phyloP scores from a whole-genome alignment of 495 filamentous ascomycete species.

The Chaetomium cochliodes region DNA sequence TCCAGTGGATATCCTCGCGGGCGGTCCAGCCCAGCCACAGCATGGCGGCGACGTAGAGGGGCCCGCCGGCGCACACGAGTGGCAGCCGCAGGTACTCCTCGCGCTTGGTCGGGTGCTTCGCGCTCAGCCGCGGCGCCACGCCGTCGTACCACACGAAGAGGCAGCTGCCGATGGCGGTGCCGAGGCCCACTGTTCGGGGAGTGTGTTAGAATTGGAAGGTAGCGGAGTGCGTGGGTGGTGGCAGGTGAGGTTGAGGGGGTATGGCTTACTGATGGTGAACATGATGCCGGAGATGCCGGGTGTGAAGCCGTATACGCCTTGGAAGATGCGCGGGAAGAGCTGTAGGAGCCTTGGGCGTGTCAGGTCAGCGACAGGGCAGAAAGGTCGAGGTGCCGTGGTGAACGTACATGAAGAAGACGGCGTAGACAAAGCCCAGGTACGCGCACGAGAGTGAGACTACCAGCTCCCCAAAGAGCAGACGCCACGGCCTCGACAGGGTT shows the following conservation, averaged over 20 bases:
- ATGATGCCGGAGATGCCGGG: constrained; percentile 36
- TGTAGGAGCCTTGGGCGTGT: constrained; percentile 45
- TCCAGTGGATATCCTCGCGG: constrained; percentile 55
- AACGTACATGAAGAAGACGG: constrained; percentile 64
- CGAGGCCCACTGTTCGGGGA: constrained; percentile 36
- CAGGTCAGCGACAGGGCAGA: neutral
- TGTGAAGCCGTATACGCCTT: constrained; percentile 43
- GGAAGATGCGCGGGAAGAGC: constrained; percentile 58
- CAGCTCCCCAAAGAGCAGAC: constrained; percentile 58
- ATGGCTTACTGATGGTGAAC: constrained; percentile 33
- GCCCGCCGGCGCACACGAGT: constrained; percentile 60
- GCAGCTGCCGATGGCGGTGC: constrained; percentile 52
- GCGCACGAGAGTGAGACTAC: constrained; percentile 62
- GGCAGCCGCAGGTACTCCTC: constrained; percentile 64
- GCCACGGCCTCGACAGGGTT: constrained; percentile 46
- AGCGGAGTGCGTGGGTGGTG: neutral
- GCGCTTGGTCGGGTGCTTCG: constrained; percentile 25
- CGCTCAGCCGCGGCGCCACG: constrained; percentile 28
- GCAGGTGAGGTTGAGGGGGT: constrained; percentile 11
- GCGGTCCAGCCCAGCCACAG: constrained; percentile 73
- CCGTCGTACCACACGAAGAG: constrained; percentile 44
- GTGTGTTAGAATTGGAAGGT: neutral
- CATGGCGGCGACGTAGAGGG: constrained; percentile 54
- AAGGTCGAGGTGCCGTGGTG: too few species aligned
- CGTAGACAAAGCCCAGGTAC: constrained; percentile 63